phyloP scores from a whole-genome alignment of 345 rosid genomes.

The Excoecaria cochinchinensis region DNA sequence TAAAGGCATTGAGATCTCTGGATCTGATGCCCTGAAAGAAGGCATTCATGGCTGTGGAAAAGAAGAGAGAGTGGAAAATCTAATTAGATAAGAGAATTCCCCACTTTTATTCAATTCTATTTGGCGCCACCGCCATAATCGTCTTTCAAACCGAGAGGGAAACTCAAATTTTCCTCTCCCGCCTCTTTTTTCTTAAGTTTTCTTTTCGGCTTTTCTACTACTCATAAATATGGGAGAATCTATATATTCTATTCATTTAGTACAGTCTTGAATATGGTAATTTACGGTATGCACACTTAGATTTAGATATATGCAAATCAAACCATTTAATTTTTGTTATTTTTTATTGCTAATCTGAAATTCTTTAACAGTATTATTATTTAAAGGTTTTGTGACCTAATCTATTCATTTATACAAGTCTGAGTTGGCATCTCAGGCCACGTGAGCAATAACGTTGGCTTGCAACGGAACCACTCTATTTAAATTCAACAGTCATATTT shows the following conservation, averaged over 20 bases:
- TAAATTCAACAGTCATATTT: neutral
- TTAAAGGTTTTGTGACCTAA: neutral
- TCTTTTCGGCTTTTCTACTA: too few relatives aligned
- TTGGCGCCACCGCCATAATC: neutral
- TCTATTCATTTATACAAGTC: neutral
- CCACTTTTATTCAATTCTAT: neutral
- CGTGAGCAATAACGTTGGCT: neutral
- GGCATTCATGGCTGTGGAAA: conserved; percentile 10
- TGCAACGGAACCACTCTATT: neutral
- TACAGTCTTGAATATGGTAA: too few relatives aligned
- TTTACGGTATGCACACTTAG: too few relatives aligned
- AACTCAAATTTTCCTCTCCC: neutral
- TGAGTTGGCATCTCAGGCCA: neutral
- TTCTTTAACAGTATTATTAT: neutral
- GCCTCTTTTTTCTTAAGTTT: too few relatives aligned
- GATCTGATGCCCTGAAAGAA: conserved; percentile 59
- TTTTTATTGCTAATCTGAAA: too few relatives aligned
- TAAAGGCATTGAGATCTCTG: conserved; percentile 73
- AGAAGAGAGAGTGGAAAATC: too few relatives aligned
- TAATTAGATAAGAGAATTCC: neutral
- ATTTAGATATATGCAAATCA: too few relatives aligned
- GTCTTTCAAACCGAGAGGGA: conserved; percentile 11
- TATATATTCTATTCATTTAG: too few relatives aligned
- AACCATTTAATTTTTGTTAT: too few relatives aligned
- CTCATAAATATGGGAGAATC: too few relatives aligned